phyloP scores from a whole-genome alignment of 164 flowering plant species.

The Paratinospora sagittata region DNA sequence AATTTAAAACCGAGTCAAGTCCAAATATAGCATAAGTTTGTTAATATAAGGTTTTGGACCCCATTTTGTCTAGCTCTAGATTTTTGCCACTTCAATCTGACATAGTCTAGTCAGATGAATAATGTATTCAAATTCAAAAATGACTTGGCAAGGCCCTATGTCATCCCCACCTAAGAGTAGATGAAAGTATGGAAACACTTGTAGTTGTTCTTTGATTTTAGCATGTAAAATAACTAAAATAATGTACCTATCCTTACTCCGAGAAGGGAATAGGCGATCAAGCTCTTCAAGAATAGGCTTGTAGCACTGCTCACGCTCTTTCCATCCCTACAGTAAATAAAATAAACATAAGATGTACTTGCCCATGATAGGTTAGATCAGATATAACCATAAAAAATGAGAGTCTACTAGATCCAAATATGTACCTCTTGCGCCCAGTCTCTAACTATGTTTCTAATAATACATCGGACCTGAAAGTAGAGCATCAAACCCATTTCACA shows the following conservation, averaged over 20 bases:
- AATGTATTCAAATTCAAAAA: too few species aligned
- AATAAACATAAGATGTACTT: background rate
- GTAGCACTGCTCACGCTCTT: conserved; percentile 91
- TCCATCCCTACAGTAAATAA: conserved; percentile 50
- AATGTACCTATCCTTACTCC: conserved; percentile 48
- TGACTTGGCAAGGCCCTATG: too few species aligned
- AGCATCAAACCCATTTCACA: background rate
- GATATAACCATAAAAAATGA: background rate
- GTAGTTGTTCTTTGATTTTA: background rate
- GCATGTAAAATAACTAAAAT: background rate
- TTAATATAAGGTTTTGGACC: too few species aligned
- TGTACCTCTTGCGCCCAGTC: conserved; percentile 97
- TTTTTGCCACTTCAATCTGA: too few species aligned
- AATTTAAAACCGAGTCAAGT: too few species aligned
- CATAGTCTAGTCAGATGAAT: too few species aligned
- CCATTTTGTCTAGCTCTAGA: too few species aligned
- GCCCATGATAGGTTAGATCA: background rate
- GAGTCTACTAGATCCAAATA: conserved; percentile 5
- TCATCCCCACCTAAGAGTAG: background rate
- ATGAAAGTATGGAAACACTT: background rate
- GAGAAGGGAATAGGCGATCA: conserved; percentile 61
- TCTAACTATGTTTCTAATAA: conserved; percentile 85
- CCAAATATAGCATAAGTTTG: too few species aligned
- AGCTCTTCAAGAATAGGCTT: conserved; percentile 96
- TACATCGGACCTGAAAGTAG: conserved; percentile 75